phyloP scores from a whole-genome alignment of 2,329 filamentous ascomycete species.

The Ceratocystis papillata region DNA sequence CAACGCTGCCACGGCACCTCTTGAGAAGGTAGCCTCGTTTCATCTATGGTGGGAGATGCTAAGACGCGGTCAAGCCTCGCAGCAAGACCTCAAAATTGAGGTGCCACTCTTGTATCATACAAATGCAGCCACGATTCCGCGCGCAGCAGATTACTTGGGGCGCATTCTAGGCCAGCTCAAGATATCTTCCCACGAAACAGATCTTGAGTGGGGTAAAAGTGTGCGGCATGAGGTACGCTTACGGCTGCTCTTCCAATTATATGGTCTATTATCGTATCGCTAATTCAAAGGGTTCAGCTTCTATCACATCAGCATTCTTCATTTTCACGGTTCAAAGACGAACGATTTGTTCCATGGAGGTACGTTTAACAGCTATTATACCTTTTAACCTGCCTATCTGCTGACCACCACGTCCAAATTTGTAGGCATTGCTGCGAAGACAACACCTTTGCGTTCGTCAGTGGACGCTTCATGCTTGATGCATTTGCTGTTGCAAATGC shows the following conservation, averaged over 20 bases:
- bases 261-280: not conserved
- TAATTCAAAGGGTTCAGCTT: not conserved
- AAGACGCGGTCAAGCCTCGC: conserved; percentile 17
- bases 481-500: conserved; percentile 16
- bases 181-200: conserved; percentile 1
- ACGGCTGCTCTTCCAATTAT: not conserved
- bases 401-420: not conserved
- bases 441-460: conserved; percentile 22
- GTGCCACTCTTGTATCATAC: conserved; percentile 22
- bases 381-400: not conserved
- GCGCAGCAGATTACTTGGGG: conserved; percentile 9
- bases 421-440: conserved; percentile 21
- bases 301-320: conserved; percentile 19
- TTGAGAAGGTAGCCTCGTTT: conserved; percentile 14
- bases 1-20: conserved; percentile 16
- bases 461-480: conserved; percentile 23
- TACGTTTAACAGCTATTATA: not conserved
- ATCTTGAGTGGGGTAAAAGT: conserved; percentile 8
- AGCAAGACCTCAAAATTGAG: conserved; percentile 15
- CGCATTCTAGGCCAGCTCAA: conserved; percentile 8
- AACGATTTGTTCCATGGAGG: conserved; percentile 12
- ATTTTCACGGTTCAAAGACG: conserved; percentile 12
- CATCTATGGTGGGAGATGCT: conserved; percentile 23
- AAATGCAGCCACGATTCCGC: conserved; percentile 16
- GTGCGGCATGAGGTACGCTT: not conserved